Conservation (phyloP, 768 basidiomycete species). For the Leucosporidium yakuticum region DNA sequence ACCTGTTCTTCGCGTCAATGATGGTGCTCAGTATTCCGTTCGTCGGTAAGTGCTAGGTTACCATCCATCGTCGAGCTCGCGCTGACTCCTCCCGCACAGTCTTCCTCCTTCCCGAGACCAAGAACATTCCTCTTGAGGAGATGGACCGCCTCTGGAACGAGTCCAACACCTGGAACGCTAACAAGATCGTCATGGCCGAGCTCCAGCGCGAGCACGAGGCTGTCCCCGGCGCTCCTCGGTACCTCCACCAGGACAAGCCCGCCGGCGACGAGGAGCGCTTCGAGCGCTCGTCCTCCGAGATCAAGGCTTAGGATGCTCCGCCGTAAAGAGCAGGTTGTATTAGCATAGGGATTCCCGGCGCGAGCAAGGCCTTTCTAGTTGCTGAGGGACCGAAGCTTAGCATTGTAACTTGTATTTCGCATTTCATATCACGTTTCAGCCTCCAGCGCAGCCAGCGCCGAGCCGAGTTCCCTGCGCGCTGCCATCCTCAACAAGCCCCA, state of each 20-base stretch:
- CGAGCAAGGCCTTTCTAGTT: no score
- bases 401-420: no score
- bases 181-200: slow-evolving; percentile 21
- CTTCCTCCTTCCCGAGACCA: slow-evolving; percentile 25
- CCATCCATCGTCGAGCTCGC: no score
- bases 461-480: no score
- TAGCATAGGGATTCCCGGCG: no score
- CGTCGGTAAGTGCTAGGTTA: not conserved
- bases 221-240: not conserved
- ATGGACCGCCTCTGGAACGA: slow-evolving; percentile 26
- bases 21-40: slow-evolving; percentile 18
- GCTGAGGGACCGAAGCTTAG: no score
- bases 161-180: slow-evolving; percentile 18
- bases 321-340: no score
- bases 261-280: not conserved
- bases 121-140: slow-evolving; percentile 27
- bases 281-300: not conserved
- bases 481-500: no score
- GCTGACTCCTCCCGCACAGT: not conserved
- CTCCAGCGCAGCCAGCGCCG: no score
- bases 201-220: slow-evolving; percentile 11
- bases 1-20: slow-evolving; percentile 11
- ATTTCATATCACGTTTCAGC: no score
- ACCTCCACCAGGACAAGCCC: slow-evolving; percentile 5
- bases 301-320: no score